These are phyloP conservation scores for Blastomyces gilchristii DNA, from an alignment of 2,329 filamentous ascomycete genomes.

Conservation along the genomic window DNA sequence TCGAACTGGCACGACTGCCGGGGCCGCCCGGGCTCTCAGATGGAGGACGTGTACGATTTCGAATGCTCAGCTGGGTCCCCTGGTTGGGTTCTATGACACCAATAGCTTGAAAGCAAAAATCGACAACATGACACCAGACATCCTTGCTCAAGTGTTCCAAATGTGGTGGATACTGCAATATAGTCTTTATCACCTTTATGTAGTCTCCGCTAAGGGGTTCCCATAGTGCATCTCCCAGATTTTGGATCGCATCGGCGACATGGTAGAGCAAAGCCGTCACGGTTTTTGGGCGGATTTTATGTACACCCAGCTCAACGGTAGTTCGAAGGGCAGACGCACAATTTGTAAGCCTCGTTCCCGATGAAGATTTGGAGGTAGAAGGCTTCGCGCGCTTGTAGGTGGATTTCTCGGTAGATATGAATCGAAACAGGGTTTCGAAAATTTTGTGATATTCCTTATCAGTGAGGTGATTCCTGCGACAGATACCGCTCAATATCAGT, in stretches of 20 bases:
- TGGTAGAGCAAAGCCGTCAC: slow-evolving; percentile 71
- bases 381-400: slow-evolving; percentile 47
- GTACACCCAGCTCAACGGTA: slow-evolving; percentile 58
- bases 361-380: slow-evolving; percentile 41
- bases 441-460: slow-evolving; percentile 75
- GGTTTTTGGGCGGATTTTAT: slow-evolving; percentile 63
- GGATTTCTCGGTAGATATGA: slow-evolving; percentile 59
- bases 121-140: slow-evolving; percentile 58
- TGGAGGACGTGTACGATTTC: slow-evolving; percentile 20
- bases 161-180: slow-evolving; percentile 65
- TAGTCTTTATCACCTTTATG: slow-evolving; percentile 58
- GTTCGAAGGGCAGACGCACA: slow-evolving; percentile 63
- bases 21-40: slow-evolving; percentile 22
- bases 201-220: slow-evolving; percentile 66
- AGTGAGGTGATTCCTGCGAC: slow-evolving; percentile 41
- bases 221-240: slow-evolving; percentile 52
- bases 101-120: slow-evolving; percentile 60
- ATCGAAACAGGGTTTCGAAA: slow-evolving; percentile 69
- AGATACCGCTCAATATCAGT: background rate
- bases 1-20: slow-evolving; percentile 24
- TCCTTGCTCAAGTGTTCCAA: slow-evolving; percentile 64
- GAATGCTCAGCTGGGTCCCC: slow-evolving; percentile 24
- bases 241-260: slow-evolving; percentile 63
- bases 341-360: slow-evolving; percentile 51
- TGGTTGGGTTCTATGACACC: slow-evolving; percentile 20